Base-by-base conservation (phyloP, 2,329 filamentous ascomycete species). In the Aspergillus pseudoglaucus region DNA sequence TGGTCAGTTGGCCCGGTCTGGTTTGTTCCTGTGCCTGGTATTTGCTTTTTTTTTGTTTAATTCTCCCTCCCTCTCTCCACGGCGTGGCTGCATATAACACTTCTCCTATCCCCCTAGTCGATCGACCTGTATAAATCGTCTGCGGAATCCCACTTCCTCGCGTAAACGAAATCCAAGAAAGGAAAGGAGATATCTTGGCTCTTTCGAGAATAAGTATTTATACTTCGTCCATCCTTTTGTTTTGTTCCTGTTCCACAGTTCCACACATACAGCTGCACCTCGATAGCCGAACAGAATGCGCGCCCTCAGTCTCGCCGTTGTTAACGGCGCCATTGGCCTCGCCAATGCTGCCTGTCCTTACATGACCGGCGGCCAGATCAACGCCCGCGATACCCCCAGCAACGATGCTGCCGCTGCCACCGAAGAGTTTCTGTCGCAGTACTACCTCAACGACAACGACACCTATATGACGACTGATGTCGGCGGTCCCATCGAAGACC, bases 401-500 rank as follows among this genome's bases (percentile, higher is more conserved):
- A 52, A 43, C 10, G 57, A 61, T 53, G 64, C 65, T 17, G 52
- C 59, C 6, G 53, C 50, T 5, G 55, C 57, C 6, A 69, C 66
- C 0, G 69, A 73, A 41, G 57, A 69, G 8, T 73, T 71, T 45
- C 54, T 77, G 50, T 63, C 70, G 40, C 63, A 71, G 39, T 75
- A 72, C 53, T 68, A 69, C 18, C 58, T 74, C 4, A 75, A 83
- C 49, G 81, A 84, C 53, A 73, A 71, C 41, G 61, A 76, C 30
- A 71, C 72, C 2, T 84, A 70, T 62, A 62, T 84, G 55, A 88
- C 84, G 1, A 80, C 79, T 23, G 85, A 88, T 59, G 80, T 80
- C 20, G 85, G 85, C 9, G 83, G 80, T 0, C 84, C 83, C 0
- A 83, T 88, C 37, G 73, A 74, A 42, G 85, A 88, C 25, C 82